These are phyloP conservation scores for Sporormia fimetaria DNA, from an alignment of 495 filamentous ascomycete genomes.

Conservation along the genomic window DNA sequence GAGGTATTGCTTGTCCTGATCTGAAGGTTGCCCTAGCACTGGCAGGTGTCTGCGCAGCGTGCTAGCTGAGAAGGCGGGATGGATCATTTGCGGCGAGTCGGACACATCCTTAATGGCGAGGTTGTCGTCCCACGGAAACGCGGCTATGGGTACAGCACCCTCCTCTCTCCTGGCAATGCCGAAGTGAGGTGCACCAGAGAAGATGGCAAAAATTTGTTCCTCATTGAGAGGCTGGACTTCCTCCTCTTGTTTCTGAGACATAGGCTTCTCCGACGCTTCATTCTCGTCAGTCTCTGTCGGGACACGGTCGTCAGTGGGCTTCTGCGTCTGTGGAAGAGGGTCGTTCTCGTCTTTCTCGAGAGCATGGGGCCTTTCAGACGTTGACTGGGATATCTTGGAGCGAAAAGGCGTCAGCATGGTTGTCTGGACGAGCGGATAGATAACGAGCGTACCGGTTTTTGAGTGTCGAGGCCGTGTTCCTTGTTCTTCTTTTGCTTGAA, in stretches of 20 bases:
- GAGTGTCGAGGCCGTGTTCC: background rate
- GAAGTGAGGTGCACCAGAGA: constrained; percentile 71
- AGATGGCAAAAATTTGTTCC: constrained; percentile 54
- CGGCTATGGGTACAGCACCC: constrained; percentile 49
- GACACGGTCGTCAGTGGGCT: constrained; percentile 3
- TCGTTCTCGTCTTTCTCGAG: background rate
- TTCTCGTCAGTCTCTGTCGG: constrained; percentile 7
- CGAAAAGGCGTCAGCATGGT: constrained; percentile 1
- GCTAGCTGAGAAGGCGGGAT: constrained; percentile 39
- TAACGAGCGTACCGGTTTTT: background rate
- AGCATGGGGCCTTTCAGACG: background rate
- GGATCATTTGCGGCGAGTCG: constrained; percentile 42
- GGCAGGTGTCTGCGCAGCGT: constrained; percentile 40
- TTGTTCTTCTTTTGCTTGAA: constrained; percentile 17
- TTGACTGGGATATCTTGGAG: constrained; percentile 16
- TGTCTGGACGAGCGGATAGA: background rate
- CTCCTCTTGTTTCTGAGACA: constrained; percentile 2
- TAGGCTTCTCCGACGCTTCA: too few relatives aligned
- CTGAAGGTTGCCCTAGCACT: constrained; percentile 23
- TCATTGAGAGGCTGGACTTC: constrained; percentile 35
- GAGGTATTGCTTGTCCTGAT: constrained; percentile 29
- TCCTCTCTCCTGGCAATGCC: constrained; percentile 42
- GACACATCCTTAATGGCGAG: constrained; percentile 49
- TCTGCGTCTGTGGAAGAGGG: constrained; percentile 2
- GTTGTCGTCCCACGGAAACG: constrained; percentile 60